Evolutionary conservation across 108 stramenopile species (phyloP).

Genomic region (Nitzschia inconspicua): DNA sequence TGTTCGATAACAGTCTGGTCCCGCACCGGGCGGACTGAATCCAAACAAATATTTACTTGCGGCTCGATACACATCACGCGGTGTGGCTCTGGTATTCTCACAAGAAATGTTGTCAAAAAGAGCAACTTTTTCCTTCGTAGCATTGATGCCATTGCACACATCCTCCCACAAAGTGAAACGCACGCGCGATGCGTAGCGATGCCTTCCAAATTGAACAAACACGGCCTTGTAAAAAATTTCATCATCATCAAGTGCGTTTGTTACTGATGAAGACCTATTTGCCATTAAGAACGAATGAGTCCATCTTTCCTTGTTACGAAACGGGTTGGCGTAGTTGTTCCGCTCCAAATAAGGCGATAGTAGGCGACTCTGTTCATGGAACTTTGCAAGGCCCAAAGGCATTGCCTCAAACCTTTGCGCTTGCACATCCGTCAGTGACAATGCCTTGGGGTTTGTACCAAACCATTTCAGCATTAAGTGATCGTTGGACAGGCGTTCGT

Average conservation of each 20-base stretch:
- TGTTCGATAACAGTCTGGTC: conserved; percentile 22
- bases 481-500: background rate
- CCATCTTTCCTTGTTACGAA: background rate
- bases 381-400: background rate
- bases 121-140: background rate
- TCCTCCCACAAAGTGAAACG: too few relatives aligned
- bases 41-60: conserved; percentile 21
- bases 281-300: too few relatives aligned
- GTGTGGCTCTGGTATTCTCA: background rate
- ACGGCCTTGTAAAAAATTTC: too few relatives aligned
- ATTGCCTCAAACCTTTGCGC: background rate
- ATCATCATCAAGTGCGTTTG: too few relatives aligned
- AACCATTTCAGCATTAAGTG: conserved; percentile 3
- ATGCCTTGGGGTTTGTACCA: background rate
- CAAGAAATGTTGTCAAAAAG: background rate
- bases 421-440: background rate
- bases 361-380: background rate
- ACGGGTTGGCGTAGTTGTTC: background rate
- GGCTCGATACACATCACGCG: conserved; percentile 1
- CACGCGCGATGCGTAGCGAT: too few relatives aligned
- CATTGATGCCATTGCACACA: background rate
- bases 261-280: too few relatives aligned
- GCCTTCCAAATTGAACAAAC: too few relatives aligned
- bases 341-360: background rate
- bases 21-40: conserved; percentile 15